Evolutionary conservation across 352 stramenopile genomes (phyloP).

Genomic region (Phytophthora citrophthora): DNA sequence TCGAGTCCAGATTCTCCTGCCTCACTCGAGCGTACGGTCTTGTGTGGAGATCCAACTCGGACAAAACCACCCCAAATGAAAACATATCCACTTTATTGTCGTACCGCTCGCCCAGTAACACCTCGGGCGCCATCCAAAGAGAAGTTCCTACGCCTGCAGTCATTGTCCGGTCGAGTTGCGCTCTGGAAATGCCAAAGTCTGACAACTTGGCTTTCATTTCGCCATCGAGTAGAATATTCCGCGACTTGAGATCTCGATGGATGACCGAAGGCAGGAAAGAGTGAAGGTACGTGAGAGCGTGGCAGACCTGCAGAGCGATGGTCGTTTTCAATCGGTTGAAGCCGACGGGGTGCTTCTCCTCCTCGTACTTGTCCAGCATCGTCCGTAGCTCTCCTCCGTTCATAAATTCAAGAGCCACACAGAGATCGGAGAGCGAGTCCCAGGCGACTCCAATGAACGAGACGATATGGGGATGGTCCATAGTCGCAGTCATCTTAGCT

Average conservation of each 20-base stretch:
- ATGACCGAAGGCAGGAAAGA: slow-evolving; percentile 23
- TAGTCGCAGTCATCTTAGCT: slow-evolving; percentile 31
- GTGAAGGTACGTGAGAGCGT: slow-evolving; percentile 46
- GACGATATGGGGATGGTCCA: slow-evolving; percentile 45
- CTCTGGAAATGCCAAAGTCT: slow-evolving; percentile 61
- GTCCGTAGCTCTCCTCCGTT: slow-evolving; percentile 45
- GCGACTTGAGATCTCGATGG: slow-evolving; percentile 41
- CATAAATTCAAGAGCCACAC: slow-evolving; percentile 54
- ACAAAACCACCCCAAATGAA: slow-evolving; percentile 65
- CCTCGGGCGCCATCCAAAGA: slow-evolving; percentile 63
- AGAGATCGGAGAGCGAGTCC: slow-evolving; percentile 43
- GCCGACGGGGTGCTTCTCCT: slow-evolving; percentile 5
- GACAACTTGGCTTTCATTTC: slow-evolving; percentile 61
- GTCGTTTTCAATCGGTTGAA: slow-evolving; percentile 25
- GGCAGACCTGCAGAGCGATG: slow-evolving; percentile 42
- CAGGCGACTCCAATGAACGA: slow-evolving; percentile 47
- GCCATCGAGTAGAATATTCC: slow-evolving; percentile 56
- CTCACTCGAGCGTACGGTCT: slow-evolving; percentile 27
- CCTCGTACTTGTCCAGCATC: slow-evolving; percentile 34
- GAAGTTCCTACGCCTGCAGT: slow-evolving; percentile 54
- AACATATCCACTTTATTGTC: slow-evolving; percentile 64
- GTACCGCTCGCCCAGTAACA: slow-evolving; percentile 64
- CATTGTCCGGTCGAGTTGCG: slow-evolving; percentile 35
- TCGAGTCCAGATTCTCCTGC: slow-evolving; percentile 11
- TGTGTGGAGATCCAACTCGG: slow-evolving; percentile 51